phyloP scores from a whole-genome alignment of 768 basidiomycete species.

The Nevesoporus exiguus region DNA sequence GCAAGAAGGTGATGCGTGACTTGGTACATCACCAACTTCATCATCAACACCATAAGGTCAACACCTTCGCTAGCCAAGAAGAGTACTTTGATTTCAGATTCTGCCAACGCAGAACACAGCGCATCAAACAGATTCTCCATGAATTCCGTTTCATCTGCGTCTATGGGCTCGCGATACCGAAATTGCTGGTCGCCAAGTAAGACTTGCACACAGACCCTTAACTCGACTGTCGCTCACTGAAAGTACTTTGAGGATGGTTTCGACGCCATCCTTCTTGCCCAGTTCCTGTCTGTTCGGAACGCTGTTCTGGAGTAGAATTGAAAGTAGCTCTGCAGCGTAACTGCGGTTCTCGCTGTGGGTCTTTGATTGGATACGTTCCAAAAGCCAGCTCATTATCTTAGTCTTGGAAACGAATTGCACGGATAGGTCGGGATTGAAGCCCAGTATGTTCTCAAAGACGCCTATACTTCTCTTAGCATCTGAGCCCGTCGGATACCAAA shows the following conservation, averaged over 20 bases:
- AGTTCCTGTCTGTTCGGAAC: constrained; percentile 64
- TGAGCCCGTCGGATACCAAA: not conserved
- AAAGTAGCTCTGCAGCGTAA: constrained; percentile 91
- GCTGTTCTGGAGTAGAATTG: constrained; percentile 81
- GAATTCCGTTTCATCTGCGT: constrained; percentile 91
- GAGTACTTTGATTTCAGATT: constrained; percentile 70
- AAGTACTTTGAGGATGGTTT: constrained; percentile 67
- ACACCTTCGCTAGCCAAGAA: constrained; percentile 92
- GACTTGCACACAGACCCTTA: constrained; percentile 4
- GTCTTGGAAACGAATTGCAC: constrained; percentile 70
- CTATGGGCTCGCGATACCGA: constrained; percentile 76
- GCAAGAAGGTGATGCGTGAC: not conserved
- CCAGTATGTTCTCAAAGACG: constrained; percentile 89
- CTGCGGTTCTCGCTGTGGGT: constrained; percentile 85
- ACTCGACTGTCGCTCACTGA: constrained; percentile 56
- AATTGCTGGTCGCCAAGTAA: constrained; percentile 60
- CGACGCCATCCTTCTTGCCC: constrained; percentile 75
- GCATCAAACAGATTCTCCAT: constrained; percentile 97
- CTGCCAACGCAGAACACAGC: constrained; percentile 80
- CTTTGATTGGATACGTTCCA: constrained; percentile 70
- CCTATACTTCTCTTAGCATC: constrained; percentile 41
- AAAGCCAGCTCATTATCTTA: constrained; percentile 71
- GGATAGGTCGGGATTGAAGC: constrained; percentile 77
- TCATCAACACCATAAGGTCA: constrained; percentile 97
- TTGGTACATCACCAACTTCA: constrained; percentile 64